Evolutionary conservation across 164 flowering plant species (phyloP).

Genomic region (Vitis labrusca): DNA sequence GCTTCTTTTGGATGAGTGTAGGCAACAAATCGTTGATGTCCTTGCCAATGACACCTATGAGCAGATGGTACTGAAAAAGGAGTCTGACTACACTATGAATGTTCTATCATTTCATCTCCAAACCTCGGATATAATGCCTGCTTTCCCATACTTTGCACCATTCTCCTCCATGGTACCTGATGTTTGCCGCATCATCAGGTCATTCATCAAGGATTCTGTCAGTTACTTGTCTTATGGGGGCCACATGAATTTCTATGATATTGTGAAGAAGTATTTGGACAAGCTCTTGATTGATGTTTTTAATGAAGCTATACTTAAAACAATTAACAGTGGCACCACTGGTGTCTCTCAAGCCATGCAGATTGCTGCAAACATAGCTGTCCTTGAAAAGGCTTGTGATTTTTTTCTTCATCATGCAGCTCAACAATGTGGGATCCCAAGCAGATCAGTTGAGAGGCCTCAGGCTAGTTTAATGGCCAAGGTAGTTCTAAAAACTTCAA

Average conservation of each 20-base stretch:
- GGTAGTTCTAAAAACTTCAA: constrained; percentile 72
- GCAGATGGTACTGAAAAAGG: constrained; percentile 82
- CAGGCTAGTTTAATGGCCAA: constrained; percentile 64
- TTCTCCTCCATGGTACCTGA: constrained; percentile 90
- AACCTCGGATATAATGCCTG: constrained; percentile 75
- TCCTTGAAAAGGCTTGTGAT: constrained; percentile 82
- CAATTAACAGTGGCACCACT: constrained; percentile 45
- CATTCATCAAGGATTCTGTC: constrained; percentile 83
- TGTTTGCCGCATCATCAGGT: constrained; percentile 68
- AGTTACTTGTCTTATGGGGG: constrained; percentile 76
- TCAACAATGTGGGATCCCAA: constrained; percentile 74
- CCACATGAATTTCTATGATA: constrained; percentile 52
- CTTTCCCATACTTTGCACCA: constrained; percentile 89
- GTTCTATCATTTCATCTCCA: constrained; percentile 74
- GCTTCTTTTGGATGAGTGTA: constrained; percentile 80
- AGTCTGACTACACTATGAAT: constrained; percentile 68
- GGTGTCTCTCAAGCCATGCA: constrained; percentile 89
- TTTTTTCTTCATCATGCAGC: constrained; percentile 76
- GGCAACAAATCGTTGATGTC: constrained; percentile 55
- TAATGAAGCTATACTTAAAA: constrained; percentile 63
- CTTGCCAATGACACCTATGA: constrained; percentile 64
- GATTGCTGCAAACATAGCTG: constrained; percentile 78
- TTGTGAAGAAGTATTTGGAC: constrained; percentile 72
- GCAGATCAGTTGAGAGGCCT: constrained; percentile 58
- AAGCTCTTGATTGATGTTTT: constrained; percentile 80